phyloP scores from a whole-genome alignment of 1,284 basidiomycete species.

The Fomitopsis pinicola region DNA sequence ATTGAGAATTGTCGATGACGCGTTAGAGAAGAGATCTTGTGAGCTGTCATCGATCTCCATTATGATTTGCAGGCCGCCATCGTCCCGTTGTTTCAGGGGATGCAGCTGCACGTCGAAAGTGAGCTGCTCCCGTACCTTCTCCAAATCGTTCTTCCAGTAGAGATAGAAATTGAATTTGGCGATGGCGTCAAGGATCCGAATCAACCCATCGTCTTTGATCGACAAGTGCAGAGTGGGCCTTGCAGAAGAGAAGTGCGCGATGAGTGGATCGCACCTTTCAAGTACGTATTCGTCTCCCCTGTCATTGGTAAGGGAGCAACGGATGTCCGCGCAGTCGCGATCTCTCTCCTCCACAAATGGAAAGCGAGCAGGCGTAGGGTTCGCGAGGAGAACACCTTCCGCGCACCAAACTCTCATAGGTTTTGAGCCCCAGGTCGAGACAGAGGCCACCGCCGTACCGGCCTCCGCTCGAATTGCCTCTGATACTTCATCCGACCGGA shows the following conservation, averaged over 20 bases:
- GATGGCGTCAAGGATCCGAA: neutral
- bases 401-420: neutral
- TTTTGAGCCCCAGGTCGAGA: neutral
- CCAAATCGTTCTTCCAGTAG: neutral
- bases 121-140: neutral
- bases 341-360: neutral
- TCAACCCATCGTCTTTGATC: neutral
- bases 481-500: neutral
- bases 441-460: neutral
- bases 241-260: neutral
- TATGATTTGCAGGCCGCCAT: too few species aligned
- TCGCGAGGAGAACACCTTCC: neutral
- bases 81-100: neutral
- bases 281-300: neutral
- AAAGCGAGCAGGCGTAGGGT: neutral
- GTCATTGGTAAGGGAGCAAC: too few species aligned
- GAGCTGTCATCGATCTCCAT: too few species aligned
- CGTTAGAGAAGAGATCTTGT: too few species aligned
- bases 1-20: too few species aligned
- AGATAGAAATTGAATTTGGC: neutral
- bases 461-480: neutral
- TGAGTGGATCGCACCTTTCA: neutral
- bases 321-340: neutral
- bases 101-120: neutral
- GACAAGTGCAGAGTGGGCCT: neutral